Base-by-base conservation (phyloP, 148 eudicot species). In the Salicornia ramosissima region DNA sequence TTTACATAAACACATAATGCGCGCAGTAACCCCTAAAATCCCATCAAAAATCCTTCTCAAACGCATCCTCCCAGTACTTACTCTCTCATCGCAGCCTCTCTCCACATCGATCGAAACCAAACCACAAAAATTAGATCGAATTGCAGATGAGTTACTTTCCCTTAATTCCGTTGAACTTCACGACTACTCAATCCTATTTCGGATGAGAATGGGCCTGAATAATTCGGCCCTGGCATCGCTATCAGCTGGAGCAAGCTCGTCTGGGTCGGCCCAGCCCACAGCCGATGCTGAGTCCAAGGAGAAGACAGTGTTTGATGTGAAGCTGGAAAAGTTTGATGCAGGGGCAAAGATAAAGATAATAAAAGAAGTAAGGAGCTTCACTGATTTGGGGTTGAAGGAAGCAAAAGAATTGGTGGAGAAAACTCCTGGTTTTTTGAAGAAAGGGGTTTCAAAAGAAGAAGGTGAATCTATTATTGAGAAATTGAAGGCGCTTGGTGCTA, bases 341-440 rank as follows among this genome's bases (percentile, higher is more conserved):
- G 83, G 83, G 1, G 26, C 88, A 42, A 89, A 89, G 83, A 86
- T 89, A 24, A 89, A 89, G 86, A 79, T 89, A 21, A 89, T 89
- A 21, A 87, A 89, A 82, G 96, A 89, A 64, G 85, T 89, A 21
- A 82, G 96, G 61, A 56, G 75, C 15, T 83, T 85, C 61, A 89
- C 91, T 53, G 86, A 83, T 26, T 75, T 89, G 42, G 91, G 91
- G 47, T 70, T 89, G 69, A 89, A 89, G 68, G 95, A 91, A 62
- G 97, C 97, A 10, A 91, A 91, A 40, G 92, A 88, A 52, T 77
- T 91, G 83, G 95, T 91, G 25, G 97, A 91, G 80, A 91, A 85
- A 39, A 84, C 80, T 10, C 97, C 97, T 0, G 67, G 75, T 4
- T 89, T 91, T 70, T 79, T 91, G 29, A 91, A 87, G 84, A 82